These are phyloP conservation scores for Alternaria burnsii DNA, from an alignment of 2,329 filamentous ascomycete genomes.

Conservation along the genomic window DNA sequence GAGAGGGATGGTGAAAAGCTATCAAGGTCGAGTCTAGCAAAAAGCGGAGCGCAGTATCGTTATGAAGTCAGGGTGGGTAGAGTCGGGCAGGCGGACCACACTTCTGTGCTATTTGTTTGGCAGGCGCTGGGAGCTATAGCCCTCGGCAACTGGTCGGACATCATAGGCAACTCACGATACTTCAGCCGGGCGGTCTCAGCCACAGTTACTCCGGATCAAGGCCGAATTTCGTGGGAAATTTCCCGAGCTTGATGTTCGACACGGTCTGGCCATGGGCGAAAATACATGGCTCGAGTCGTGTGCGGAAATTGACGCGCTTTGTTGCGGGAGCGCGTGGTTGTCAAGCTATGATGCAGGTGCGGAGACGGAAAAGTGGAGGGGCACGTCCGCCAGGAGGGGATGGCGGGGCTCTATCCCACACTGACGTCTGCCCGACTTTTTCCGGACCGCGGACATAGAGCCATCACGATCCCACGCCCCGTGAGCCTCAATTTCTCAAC, in stretches of 20 bases:
- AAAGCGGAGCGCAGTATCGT: conserved; percentile 29
- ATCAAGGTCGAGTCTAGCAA: conserved; percentile 17
- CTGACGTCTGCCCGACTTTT: conserved; percentile 33
- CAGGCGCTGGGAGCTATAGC: conserved; percentile 25
- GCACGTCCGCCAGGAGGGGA: conserved; percentile 22
- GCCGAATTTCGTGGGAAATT: conserved; percentile 10
- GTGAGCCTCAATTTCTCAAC: neutral
- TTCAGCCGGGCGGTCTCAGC: conserved; percentile 17
- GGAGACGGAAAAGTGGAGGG: conserved; percentile 32
- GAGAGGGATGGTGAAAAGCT: conserved; percentile 16
- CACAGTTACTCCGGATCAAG: conserved; percentile 14
- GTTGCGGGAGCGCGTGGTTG: conserved; percentile 29
- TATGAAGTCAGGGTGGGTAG: conserved; percentile 50
- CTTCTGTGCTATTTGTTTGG: conserved; percentile 44
- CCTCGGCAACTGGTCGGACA: conserved; percentile 43
- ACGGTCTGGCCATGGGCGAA: conserved; percentile 9
- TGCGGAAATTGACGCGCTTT: conserved; percentile 31
- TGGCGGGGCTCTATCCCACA: conserved; percentile 12
- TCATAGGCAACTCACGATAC: conserved; percentile 40
- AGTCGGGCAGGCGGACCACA: conserved; percentile 49
- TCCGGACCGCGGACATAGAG: conserved; percentile 39
- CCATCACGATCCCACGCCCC: conserved; percentile 5
- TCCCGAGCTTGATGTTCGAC: neutral
- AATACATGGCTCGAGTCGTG: neutral
- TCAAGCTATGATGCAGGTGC: conserved; percentile 29